Evolutionary conservation across 2,329 filamentous ascomycete genomes (phyloP).

Genomic region (Seiridium cupressi): DNA sequence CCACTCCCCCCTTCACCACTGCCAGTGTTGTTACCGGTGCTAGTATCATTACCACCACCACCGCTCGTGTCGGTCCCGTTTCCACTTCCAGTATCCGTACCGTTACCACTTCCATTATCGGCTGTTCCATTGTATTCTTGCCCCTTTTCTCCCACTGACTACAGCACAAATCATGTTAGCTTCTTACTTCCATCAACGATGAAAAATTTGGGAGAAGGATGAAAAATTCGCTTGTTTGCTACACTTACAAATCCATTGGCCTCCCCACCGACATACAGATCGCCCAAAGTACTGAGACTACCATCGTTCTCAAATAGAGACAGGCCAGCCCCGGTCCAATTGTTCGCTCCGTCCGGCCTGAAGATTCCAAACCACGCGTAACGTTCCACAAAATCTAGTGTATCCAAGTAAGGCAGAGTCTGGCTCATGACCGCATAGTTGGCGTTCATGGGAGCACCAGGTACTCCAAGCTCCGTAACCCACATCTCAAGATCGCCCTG

Average conservation of each 20-base stretch:
- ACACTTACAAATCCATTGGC: conserved; percentile 29
- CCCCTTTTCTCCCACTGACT: conserved; percentile 19
- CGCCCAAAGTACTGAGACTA: conserved; percentile 34
- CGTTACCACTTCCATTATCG: conserved; percentile 11
- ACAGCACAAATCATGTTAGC: no score
- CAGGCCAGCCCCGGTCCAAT: conserved; percentile 37
- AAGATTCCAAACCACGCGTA: conserved; percentile 43
- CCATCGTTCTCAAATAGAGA: conserved; percentile 35
- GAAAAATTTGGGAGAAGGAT: no score
- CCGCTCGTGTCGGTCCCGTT: conserved; percentile 24
- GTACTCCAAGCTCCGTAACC: conserved; percentile 39
- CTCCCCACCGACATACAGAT: conserved; percentile 35
- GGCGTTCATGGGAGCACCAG: conserved; percentile 27
- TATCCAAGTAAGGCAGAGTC: conserved; percentile 33
- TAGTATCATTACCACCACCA: background rate
- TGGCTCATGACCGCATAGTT: conserved; percentile 39
- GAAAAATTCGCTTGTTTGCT: no score
- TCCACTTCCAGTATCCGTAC: conserved; percentile 25
- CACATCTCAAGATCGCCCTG: conserved; percentile 35
- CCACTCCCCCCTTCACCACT: background rate
- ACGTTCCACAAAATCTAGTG: conserved; percentile 28
- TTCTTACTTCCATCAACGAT: no score
- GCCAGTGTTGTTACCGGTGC: background rate
- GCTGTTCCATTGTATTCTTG: conserved; percentile 4
- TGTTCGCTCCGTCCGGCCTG: conserved; percentile 34